These are phyloP conservation scores for Aotearoamyces nothofagi DNA, from an alignment of 2,329 filamentous ascomycete species.

Conservation along the genomic window DNA sequence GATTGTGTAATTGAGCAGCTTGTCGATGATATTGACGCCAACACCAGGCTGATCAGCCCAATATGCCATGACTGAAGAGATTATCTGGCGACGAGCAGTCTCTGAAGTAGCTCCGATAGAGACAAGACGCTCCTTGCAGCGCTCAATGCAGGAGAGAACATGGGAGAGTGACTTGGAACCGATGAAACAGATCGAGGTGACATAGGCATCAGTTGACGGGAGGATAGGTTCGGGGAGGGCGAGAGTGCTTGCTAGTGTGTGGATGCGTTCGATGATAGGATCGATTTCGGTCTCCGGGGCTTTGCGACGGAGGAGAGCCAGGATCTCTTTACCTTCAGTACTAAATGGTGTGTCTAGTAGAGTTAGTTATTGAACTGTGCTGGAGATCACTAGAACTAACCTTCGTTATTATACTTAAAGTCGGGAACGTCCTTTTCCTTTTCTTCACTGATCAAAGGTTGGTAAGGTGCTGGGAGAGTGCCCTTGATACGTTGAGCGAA, in stretches of 20 bases:
- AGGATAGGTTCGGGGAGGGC: conserved; percentile 62
- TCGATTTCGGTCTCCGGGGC: conserved; percentile 78
- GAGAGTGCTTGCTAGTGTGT: conserved; percentile 56
- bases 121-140: conserved; percentile 77
- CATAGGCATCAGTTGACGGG: conserved; percentile 82
- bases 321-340: conserved; percentile 69
- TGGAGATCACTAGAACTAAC: no score
- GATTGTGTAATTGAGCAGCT: conserved; percentile 94
- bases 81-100: conserved; percentile 70
- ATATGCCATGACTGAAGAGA: conserved; percentile 79
- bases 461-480: conserved; percentile 74
- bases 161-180: conserved; percentile 94
- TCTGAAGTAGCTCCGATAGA: conserved; percentile 63
- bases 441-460: conserved; percentile 63
- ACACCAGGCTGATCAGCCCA: conserved; percentile 89
- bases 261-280: conserved; percentile 63
- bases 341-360: conserved; percentile 60
- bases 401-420: conserved; percentile 72
- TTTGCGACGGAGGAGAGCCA: conserved; percentile 68
- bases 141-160: conserved; percentile 88
- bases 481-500: conserved; percentile 94
- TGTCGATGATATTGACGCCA: conserved; percentile 85
- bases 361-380: no score
- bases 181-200: conserved; percentile 84
- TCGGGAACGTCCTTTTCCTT: conserved; percentile 94